A percentile compares a stretch with the other conserved stretches of the same genome.
Evolutionary conservation across 129 eudicot species (phyloP).

Genomic region (Flaveria sonorensis): DNA sequence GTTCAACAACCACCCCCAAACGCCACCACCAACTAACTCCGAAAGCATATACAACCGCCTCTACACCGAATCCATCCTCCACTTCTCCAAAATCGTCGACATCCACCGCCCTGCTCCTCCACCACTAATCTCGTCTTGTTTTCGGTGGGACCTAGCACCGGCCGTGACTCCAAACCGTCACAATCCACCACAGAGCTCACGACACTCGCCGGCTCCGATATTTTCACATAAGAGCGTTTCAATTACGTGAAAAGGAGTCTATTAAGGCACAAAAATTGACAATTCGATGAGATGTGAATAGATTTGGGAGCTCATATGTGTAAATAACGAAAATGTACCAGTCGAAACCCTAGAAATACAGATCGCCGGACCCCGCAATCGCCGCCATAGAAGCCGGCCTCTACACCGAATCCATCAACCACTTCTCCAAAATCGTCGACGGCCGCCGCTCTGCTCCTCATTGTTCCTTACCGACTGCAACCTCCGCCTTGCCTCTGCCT

Average conservation of each 20-base stretch:
- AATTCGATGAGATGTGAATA: conserved; percentile 18
- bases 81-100: conserved; percentile 84
- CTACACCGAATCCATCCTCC: conserved; percentile 71
- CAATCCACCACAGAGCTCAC: no score
- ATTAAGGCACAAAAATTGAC: conserved; percentile 34
- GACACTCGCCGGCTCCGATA: no score
- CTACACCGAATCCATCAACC: no score
- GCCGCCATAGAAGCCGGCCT: no score
- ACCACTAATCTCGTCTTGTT: no score
- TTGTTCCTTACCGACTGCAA: conserved; percentile 80
- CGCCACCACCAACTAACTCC: conserved; percentile 49
- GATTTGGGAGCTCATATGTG: conserved; percentile 23
- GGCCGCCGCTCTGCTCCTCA: no score
- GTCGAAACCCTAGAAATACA: conserved; percentile 34
- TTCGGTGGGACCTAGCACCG: no score
- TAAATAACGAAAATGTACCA: conserved; percentile 12
- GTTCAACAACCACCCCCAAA: conserved; percentile 33
- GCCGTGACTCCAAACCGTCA: no score
- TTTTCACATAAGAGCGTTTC: conserved; percentile 8
- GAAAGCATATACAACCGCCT: conserved; percentile 68
- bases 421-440: no score
- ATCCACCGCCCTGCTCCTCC: conserved; percentile 79
- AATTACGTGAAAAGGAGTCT: conserved; percentile 16
- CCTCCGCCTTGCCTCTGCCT: conserved; percentile 69
- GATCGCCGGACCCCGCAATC: conserved; percentile 12